phyloP scores from a whole-genome alignment of 345 rosid species.

The Citrus unshiu region DNA sequence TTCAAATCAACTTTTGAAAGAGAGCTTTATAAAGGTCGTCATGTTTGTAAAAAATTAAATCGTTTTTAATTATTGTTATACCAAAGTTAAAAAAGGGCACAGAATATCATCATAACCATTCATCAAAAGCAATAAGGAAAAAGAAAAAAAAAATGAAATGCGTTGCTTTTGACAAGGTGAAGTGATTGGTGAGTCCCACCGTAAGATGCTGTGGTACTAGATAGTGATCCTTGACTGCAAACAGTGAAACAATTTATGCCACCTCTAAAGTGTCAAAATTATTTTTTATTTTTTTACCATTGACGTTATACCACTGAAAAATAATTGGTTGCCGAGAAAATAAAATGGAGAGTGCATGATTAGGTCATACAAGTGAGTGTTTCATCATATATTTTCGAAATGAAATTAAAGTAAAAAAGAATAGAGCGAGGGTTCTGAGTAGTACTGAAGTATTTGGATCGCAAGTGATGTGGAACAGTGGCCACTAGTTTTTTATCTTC shows the following conservation, averaged over 20 bases:
- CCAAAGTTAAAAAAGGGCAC: background rate
- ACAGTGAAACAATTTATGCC: background rate
- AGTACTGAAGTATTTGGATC: too few species aligned
- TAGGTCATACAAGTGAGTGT: too few species aligned
- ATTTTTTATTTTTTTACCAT: background rate
- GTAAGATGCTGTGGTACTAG: background rate
- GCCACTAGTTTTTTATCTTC: too few species aligned
- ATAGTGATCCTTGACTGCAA: background rate
- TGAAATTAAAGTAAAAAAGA: too few species aligned
- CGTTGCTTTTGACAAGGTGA: background rate
- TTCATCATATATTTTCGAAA: too few species aligned
- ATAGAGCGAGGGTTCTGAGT: too few species aligned
- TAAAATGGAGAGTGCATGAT: too few species aligned
- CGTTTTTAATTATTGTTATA: too few species aligned
- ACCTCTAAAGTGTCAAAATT: background rate
- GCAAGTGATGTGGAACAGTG: too few species aligned
- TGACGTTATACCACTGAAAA: background rate
- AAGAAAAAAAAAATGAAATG: background rate
- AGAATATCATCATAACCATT: background rate
- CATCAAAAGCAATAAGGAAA: background rate
- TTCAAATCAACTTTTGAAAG: background rate
- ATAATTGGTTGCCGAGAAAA: background rate
- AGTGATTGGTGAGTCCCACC: conserved; percentile 1
- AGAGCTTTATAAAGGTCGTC: background rate
- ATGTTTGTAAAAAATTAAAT: background rate